These are phyloP conservation scores for Allomyces macrogynus DNA, from an alignment of 192 early-diverging fungal species.

Conservation along the genomic window DNA sequence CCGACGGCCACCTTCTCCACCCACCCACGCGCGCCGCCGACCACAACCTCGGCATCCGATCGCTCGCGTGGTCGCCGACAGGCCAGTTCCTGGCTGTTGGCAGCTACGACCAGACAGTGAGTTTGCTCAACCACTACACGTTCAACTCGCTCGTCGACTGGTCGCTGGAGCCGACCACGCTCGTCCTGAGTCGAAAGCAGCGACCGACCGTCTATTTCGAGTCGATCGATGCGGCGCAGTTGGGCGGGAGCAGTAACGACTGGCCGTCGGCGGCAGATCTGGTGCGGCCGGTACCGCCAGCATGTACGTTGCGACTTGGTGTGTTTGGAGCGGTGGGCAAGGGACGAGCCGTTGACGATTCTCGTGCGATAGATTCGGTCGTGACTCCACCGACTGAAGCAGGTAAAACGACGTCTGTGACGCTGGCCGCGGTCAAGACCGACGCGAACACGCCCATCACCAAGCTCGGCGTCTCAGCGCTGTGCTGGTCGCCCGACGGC, in stretches of 20 bases:
- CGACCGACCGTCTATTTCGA: neutral
- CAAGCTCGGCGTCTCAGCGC: neutral
- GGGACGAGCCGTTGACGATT: no score
- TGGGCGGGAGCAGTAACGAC: neutral
- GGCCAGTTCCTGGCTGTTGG: constrained; percentile 60
- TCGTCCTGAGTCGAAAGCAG: neutral
- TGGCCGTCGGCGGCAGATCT: neutral
- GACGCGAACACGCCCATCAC: neutral
- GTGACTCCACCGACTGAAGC: neutral
- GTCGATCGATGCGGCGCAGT: neutral
- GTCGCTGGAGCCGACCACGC: neutral
- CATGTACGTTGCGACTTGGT: neutral
- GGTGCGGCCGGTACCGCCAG: neutral
- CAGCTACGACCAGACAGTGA: constrained; percentile 68
- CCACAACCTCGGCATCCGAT: constrained; percentile 55
- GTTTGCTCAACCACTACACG: constrained; percentile 45
- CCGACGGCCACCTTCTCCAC: constrained; percentile 30
- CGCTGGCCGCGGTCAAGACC: neutral
- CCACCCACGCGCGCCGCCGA: constrained; percentile 22
- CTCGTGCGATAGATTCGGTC: neutral
- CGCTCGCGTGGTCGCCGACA: constrained; percentile 47
- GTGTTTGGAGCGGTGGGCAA: no score
- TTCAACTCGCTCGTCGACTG: constrained; percentile 44
- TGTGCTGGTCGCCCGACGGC: neutral
- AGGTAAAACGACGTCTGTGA: neutral